Conservation (phyloP, 371 early-diverging fungal genomes). For the Mortierella sp. region DNA sequence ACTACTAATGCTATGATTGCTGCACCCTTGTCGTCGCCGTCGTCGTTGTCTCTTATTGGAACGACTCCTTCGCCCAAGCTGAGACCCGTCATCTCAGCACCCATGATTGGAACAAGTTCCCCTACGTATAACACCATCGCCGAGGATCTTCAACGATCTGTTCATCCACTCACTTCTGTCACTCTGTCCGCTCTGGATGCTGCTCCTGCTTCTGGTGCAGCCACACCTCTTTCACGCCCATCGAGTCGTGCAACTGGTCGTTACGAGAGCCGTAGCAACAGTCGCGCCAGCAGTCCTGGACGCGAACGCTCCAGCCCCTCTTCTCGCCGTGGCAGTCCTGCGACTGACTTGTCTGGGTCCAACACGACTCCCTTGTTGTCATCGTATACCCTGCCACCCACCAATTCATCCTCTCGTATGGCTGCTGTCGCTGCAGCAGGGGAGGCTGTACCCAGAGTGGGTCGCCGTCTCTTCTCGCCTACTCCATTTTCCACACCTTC, state of each 20-base stretch:
- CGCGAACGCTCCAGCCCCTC: background rate
- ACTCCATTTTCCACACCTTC: background rate
- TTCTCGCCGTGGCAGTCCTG: background rate
- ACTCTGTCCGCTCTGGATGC: background rate
- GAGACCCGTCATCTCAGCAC: background rate
- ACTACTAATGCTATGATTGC: background rate
- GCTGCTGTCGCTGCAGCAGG: background rate
- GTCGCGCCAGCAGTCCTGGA: conserved; percentile 1
- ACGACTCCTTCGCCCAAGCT: background rate
- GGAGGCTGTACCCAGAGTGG: background rate
- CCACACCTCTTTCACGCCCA: background rate
- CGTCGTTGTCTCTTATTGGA: background rate
- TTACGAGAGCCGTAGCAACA: background rate
- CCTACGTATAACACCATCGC: too few species aligned
- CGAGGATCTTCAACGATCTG: background rate
- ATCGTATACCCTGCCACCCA: background rate
- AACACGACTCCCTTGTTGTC: background rate
- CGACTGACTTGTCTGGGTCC: background rate
- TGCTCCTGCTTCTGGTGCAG: background rate
- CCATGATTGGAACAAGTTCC: too few species aligned
- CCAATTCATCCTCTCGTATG: background rate
- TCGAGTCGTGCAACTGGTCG: conserved; percentile 1
- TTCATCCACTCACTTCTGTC: background rate
- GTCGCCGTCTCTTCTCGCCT: conserved; percentile 1
- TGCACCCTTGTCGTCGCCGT: background rate